Percentiles rank a stretch among this genome's conserved stretches.
Evolutionary conservation across 2,329 filamentous ascomycete genomes (phyloP).

Genomic region (Trichoderma atrobrunneum): DNA sequence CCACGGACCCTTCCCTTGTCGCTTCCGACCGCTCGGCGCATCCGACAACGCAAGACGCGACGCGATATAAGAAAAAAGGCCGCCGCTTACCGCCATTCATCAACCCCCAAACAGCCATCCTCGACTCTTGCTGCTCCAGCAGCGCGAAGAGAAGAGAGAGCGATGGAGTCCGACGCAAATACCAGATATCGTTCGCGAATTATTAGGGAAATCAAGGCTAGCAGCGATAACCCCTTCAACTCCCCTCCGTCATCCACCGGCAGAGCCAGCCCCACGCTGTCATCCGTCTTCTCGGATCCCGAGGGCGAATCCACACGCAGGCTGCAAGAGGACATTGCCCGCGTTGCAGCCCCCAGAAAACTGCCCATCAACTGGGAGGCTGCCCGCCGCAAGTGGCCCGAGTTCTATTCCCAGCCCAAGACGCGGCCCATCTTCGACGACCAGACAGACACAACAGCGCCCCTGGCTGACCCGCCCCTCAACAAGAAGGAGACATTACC

Average conservation of each 20-base stretch:
- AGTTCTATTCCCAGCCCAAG: slow-evolving; percentile 44
- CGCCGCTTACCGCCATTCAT: slow-evolving; percentile 19
- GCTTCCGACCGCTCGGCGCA: background rate
- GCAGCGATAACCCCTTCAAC: slow-evolving; percentile 56
- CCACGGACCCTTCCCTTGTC: background rate
- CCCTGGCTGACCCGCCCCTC: slow-evolving; percentile 42
- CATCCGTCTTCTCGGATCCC: slow-evolving; percentile 51
- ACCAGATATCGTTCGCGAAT: slow-evolving; percentile 47
- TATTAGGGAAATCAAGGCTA: slow-evolving; percentile 51
- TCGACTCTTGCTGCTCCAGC: slow-evolving; percentile 24
- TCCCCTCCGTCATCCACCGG: slow-evolving; percentile 58
- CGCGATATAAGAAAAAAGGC: background rate
- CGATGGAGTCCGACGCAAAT: slow-evolving; percentile 43
- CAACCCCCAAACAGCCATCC: slow-evolving; percentile 16
- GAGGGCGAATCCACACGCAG: slow-evolving; percentile 54
- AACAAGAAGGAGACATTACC: slow-evolving; percentile 35
- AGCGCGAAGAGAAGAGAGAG: slow-evolving; percentile 25
- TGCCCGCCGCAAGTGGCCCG: slow-evolving; percentile 51
- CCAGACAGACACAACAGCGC: slow-evolving; percentile 35
- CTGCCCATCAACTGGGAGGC: slow-evolving; percentile 44
- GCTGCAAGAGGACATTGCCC: slow-evolving; percentile 48
- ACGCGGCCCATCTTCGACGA: slow-evolving; percentile 31
- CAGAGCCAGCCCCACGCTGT: slow-evolving; percentile 53
- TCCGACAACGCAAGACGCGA: background rate
- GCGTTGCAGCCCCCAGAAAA: slow-evolving; percentile 40